These are phyloP conservation scores for Lathyrus tuberosus DNA, from an alignment of 306 rosid species.

Conservation along the genomic window DNA sequence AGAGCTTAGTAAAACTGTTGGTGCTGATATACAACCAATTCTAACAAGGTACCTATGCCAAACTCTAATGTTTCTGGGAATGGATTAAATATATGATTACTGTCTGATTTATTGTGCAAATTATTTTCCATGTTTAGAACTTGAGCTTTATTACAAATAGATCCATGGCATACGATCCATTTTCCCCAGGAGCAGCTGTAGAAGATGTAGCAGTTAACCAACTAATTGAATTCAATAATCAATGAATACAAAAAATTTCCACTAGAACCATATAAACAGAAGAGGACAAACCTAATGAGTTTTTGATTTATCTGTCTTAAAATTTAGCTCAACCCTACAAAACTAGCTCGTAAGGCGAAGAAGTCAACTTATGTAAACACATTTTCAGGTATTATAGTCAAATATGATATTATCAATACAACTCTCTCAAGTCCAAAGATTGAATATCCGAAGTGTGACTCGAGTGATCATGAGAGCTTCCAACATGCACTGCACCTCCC, in stretches of 20 bases:
- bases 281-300: constrained; percentile 6
- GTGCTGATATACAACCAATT: constrained; percentile 42
- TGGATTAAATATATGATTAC: constrained; percentile 5
- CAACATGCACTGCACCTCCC: too few species aligned
- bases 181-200: neutral
- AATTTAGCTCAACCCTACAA: too few species aligned
- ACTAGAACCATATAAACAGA: neutral
- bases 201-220: neutral
- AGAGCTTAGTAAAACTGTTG: constrained; percentile 51
- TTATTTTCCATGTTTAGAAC: neutral
- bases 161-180: neutral
- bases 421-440: neutral
- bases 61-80: neutral
- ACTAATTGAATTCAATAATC: neutral
- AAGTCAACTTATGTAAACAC: neutral
- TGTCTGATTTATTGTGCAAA: neutral
- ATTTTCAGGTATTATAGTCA: neutral
- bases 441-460: neutral
- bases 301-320: neutral
- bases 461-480: neutral
- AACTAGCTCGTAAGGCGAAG: neutral
- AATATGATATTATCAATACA: neutral
- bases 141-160: constrained; percentile 16
- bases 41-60: constrained; percentile 29
- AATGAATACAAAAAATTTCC: neutral